These are phyloP conservation scores for Ceratocystis ficicola DNA, from an alignment of 2,329 filamentous ascomycete species.

Conservation along the genomic window DNA sequence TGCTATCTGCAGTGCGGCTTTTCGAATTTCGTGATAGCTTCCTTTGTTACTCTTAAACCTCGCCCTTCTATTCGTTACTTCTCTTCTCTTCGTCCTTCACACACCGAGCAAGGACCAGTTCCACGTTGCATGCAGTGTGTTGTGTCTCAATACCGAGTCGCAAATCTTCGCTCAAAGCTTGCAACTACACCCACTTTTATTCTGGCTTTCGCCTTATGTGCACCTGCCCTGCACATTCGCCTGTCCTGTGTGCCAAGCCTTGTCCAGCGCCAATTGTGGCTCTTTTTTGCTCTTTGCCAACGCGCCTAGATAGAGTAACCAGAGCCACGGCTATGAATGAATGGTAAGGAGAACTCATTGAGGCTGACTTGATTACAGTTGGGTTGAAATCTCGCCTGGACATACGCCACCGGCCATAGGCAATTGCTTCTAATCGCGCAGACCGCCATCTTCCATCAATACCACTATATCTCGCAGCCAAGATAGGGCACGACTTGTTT, in stretches of 20 bases:
- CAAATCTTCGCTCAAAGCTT: too few relatives aligned
- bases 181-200: not conserved
- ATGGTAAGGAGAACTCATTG: not conserved
- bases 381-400: too few relatives aligned
- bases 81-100: not conserved
- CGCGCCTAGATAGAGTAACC: not conserved
- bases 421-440: too few relatives aligned
- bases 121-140: too few relatives aligned
- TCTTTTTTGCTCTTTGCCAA: not conserved
- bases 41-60: not conserved
- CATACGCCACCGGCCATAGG: too few relatives aligned
- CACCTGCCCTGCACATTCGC: not conserved
- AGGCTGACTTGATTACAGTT: not conserved
- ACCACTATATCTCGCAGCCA: not conserved
- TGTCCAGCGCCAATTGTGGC: not conserved
- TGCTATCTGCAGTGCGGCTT: not conserved
- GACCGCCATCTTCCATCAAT: too few relatives aligned
- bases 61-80: not conserved
- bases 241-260: conserved; percentile 1
- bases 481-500: not conserved
- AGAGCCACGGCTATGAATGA: not conserved
- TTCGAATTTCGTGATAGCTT: not conserved
- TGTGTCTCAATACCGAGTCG: too few relatives aligned
- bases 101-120: not conserved
- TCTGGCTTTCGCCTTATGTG: not conserved